These are phyloP conservation scores for Crepidotus sp. DNA, from an alignment of 1,284 basidiomycete genomes.

Conservation along the genomic window DNA sequence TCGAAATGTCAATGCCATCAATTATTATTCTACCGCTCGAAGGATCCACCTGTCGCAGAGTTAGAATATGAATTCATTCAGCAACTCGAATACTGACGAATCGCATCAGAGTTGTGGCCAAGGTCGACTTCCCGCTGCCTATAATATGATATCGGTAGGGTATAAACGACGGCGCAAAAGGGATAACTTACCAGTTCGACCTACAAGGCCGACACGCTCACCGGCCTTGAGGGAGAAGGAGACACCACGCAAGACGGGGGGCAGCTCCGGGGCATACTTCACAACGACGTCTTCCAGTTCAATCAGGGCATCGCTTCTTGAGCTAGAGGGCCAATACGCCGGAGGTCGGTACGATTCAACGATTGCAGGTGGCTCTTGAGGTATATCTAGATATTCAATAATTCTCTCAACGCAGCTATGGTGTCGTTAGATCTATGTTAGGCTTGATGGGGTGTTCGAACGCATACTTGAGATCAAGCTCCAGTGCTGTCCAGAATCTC, in stretches of 20 bases:
- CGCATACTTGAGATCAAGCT: constrained; percentile 43
- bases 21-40: constrained; percentile 39
- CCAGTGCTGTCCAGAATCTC: constrained; percentile 24
- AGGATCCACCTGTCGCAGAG: constrained; percentile 50
- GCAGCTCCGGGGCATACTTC: constrained; percentile 67
- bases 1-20: constrained; percentile 38
- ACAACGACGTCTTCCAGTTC: constrained; percentile 57
- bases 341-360: constrained; percentile 51
- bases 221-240: constrained; percentile 57
- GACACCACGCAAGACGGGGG: constrained; percentile 67
- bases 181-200: constrained; percentile 45
- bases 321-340: constrained; percentile 66
- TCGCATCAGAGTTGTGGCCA: constrained; percentile 80
- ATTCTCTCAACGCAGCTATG: constrained; percentile 65
- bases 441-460: neutral
- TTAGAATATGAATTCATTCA: neutral
- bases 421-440: neutral
- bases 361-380: constrained; percentile 59
- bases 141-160: neutral
- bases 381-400: constrained; percentile 69
- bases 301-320: constrained; percentile 30
- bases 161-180: neutral
- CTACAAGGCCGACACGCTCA: constrained; percentile 67
- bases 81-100: constrained; percentile 37
- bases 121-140: constrained; percentile 67